phyloP scores from a whole-genome alignment of 2,329 filamentous ascomycete species.

The Davidsoniella neocaledoniae region DNA sequence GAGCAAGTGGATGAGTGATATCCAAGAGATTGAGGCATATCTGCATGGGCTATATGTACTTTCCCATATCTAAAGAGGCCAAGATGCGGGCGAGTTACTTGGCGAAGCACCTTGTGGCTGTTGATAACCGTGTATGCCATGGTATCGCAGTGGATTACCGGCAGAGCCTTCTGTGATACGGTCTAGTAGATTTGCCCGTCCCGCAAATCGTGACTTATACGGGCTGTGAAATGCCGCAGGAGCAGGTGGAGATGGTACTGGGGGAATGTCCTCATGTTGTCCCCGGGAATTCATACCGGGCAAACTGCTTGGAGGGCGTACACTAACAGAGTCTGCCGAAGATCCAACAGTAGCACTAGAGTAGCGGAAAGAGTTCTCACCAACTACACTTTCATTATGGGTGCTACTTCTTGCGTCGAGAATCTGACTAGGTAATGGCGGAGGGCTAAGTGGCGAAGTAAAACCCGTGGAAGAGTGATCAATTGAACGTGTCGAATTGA shows the following conservation, averaged over 20 bases:
- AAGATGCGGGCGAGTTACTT: neutral
- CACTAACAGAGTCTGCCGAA: slow-evolving; percentile 2
- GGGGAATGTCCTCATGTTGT: neutral
- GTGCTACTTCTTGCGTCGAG: neutral
- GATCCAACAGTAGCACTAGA: neutral
- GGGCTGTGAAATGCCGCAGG: neutral
- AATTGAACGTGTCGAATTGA: neutral
- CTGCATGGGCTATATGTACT: neutral
- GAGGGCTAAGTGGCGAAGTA: neutral
- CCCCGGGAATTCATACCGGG: neutral
- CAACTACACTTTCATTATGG: no score
- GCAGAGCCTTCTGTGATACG: slow-evolving; percentile 1
- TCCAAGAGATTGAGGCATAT: neutral
- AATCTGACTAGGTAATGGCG: slow-evolving; percentile 5
- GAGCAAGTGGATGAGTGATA: neutral
- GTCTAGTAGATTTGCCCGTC: slow-evolving; percentile 6
- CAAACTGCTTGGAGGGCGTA: slow-evolving; percentile 2
- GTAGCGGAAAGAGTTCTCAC: neutral
- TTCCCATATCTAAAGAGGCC: neutral
- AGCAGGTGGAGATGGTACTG: neutral
- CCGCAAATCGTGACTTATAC: slow-evolving; percentile 8
- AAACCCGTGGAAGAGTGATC: neutral
- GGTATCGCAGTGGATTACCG: neutral
- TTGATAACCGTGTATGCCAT: neutral
- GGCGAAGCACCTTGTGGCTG: neutral